These are phyloP conservation scores for Phytophthora cactorum DNA, from an alignment of 352 stramenopile genomes.

Conservation along the genomic window DNA sequence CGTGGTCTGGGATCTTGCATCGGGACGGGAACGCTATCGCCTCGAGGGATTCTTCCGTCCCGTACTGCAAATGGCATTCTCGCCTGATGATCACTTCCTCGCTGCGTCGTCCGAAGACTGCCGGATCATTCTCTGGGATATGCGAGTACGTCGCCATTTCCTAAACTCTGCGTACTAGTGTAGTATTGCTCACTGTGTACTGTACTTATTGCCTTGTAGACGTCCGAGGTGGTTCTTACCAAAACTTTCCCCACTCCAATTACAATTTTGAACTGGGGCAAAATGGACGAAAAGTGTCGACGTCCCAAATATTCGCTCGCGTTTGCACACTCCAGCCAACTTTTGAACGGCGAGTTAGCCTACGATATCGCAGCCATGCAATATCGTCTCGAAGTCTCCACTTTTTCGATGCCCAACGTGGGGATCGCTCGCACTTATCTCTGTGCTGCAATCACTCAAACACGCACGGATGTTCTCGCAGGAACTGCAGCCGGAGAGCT, in stretches of 20 bases:
- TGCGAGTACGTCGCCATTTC: constrained; percentile 47
- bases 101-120: constrained; percentile 70
- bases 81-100: constrained; percentile 80
- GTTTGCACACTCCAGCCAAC: constrained; percentile 73
- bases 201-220: constrained; percentile 39
- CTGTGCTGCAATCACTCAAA: constrained; percentile 61
- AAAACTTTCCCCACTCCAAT: constrained; percentile 70
- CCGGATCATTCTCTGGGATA: constrained; percentile 77
- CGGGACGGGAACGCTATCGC: constrained; percentile 52
- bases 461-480: constrained; percentile 63
- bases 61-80: constrained; percentile 76
- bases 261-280: constrained; percentile 75
- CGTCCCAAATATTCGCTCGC: constrained; percentile 73
- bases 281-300: constrained; percentile 69
- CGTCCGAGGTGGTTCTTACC: constrained; percentile 69
- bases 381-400: constrained; percentile 73
- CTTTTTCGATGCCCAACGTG: constrained; percentile 76
- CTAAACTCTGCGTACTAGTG: too few species aligned
- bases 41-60: constrained; percentile 65
- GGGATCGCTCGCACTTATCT: constrained; percentile 74
- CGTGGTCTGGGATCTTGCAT: constrained; percentile 42
- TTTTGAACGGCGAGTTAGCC: constrained; percentile 63
- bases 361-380: constrained; percentile 85
- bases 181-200: not conserved
- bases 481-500: constrained; percentile 82